phyloP scores from a whole-genome alignment of 2,329 filamentous ascomycete species.

The Monosporascus sp. region DNA sequence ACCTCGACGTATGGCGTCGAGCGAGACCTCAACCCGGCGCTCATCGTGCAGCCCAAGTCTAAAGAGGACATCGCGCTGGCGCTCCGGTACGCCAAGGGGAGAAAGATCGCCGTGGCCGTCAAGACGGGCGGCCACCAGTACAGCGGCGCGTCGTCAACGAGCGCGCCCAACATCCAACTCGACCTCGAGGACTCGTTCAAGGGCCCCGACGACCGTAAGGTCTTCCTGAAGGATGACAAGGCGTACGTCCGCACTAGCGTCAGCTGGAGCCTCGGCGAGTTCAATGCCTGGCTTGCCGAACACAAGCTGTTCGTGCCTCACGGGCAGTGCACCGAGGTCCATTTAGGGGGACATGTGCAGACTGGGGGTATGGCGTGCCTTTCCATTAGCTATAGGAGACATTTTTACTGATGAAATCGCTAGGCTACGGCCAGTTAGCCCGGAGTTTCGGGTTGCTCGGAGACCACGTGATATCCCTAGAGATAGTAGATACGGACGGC shows the following conservation, averaged over 20 bases:
- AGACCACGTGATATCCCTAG: conserved; percentile 45
- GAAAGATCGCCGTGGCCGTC: conserved; percentile 38
- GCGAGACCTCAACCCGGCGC: conserved; percentile 37
- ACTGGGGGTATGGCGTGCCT: conserved; percentile 32
- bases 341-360: conserved; percentile 42
- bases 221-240: conserved; percentile 29
- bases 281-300: conserved; percentile 36
- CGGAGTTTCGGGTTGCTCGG: conserved; percentile 48
- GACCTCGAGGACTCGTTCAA: conserved; percentile 37
- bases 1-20: conserved; percentile 35
- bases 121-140: conserved; percentile 45
- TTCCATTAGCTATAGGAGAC: background rate
- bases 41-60: conserved; percentile 38
- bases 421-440: conserved; percentile 38
- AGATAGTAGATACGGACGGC: conserved; percentile 43
- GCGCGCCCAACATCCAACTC: conserved; percentile 39
- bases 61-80: conserved; percentile 36
- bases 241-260: conserved; percentile 34
- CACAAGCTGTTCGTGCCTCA: conserved; percentile 39
- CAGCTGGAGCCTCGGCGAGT: conserved; percentile 36
- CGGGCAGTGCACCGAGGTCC: conserved; percentile 41
- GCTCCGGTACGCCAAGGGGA: conserved; percentile 34
- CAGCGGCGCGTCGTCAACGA: conserved; percentile 42
- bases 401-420: background rate
- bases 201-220: conserved; percentile 22